Evolutionary conservation across 2,329 filamentous ascomycete species (phyloP).

Genomic region (Neocucurbitaria cava): DNA sequence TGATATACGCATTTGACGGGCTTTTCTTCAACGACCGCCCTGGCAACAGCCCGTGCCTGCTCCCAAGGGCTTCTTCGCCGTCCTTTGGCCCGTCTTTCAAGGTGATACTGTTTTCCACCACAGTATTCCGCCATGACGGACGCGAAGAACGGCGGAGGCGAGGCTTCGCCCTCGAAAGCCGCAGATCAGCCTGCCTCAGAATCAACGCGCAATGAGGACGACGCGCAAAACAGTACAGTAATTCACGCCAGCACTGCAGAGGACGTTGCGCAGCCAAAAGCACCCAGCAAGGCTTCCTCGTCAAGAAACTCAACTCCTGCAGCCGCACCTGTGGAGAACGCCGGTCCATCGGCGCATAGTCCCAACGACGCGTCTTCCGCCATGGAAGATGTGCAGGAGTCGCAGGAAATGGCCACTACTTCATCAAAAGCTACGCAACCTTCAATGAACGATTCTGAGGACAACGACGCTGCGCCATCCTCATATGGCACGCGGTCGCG

Average conservation of each 20-base stretch:
- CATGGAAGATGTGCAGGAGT: slow-evolving; percentile 36
- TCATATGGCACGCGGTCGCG: slow-evolving; percentile 90
- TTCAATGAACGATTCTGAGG: slow-evolving; percentile 43
- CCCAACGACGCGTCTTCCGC: slow-evolving; percentile 36
- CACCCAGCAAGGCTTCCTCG: slow-evolving; percentile 44
- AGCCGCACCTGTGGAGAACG: slow-evolving; percentile 34
- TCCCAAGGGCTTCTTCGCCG: slow-evolving; percentile 28
- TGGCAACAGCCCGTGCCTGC: slow-evolving; percentile 34
- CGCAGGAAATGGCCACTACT: slow-evolving; percentile 36
- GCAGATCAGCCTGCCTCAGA: slow-evolving; percentile 39
- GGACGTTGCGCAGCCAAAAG: slow-evolving; percentile 38
- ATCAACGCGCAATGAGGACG: slow-evolving; percentile 37
- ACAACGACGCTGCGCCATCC: slow-evolving; percentile 59
- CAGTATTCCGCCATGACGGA: slow-evolving; percentile 44
- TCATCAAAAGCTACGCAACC: slow-evolving; percentile 39
- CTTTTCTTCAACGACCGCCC: slow-evolving; percentile 33
- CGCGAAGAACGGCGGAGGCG: slow-evolving; percentile 46
- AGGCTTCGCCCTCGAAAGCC: slow-evolving; percentile 38
- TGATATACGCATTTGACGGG: slow-evolving; percentile 44
- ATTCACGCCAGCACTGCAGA: slow-evolving; percentile 30
- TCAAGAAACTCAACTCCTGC: slow-evolving; percentile 44
- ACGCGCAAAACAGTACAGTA: slow-evolving; percentile 34
- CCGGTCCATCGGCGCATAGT: slow-evolving; percentile 29
- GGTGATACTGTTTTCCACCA: slow-evolving; percentile 23
- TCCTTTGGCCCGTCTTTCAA: slow-evolving; percentile 21